A percentile compares a stretch with the other conserved stretches of the same genome.
These are phyloP conservation scores for Chloropicon primus DNA, from an alignment of 139 green algal species.

Conservation along the genomic window DNA sequence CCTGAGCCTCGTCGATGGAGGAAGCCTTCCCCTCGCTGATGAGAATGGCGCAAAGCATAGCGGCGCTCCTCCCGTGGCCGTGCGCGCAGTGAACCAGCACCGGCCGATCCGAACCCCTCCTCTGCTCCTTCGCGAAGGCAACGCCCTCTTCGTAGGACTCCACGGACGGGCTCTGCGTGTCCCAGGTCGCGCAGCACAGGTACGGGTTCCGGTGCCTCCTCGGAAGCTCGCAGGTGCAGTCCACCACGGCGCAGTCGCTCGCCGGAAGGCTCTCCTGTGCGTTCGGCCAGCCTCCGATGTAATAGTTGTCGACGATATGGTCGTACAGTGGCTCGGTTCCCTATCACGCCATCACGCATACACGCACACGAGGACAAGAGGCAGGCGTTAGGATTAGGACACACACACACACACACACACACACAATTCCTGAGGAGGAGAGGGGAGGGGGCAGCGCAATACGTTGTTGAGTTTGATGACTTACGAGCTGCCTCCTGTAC, in stretches of 20 bases:
- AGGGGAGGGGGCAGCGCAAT: no score
- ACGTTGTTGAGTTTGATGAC: background rate
- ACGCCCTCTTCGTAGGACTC: slow-evolving; percentile 34
- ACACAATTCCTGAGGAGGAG: no score
- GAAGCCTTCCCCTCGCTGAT: slow-evolving; percentile 16
- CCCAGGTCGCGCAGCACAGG: slow-evolving; percentile 35
- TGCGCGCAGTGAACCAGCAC: slow-evolving; percentile 52
- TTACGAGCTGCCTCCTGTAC: background rate
- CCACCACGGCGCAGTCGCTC: slow-evolving; percentile 31
- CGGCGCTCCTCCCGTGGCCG: slow-evolving; percentile 37
- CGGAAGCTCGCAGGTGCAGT: slow-evolving; percentile 55
- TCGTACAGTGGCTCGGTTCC: background rate
- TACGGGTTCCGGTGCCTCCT: slow-evolving; percentile 29
- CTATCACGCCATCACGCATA: no score
- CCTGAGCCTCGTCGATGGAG: background rate
- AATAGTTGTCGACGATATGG: background rate
- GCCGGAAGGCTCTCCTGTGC: slow-evolving; percentile 20
- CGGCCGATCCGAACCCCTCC: background rate
- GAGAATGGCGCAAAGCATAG: slow-evolving; percentile 33
- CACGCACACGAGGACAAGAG: no score
- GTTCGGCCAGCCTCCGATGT: slow-evolving; percentile 3
- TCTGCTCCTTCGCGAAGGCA: slow-evolving; percentile 29
- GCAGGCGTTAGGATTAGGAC: no score
- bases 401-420: no score
- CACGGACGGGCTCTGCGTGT: slow-evolving; percentile 27